A percentile compares a stretch with the other conserved stretches of the same genome.
Conservation (phyloP, 768 basidiomycete species). For the Boletus vinaceobasis region DNA sequence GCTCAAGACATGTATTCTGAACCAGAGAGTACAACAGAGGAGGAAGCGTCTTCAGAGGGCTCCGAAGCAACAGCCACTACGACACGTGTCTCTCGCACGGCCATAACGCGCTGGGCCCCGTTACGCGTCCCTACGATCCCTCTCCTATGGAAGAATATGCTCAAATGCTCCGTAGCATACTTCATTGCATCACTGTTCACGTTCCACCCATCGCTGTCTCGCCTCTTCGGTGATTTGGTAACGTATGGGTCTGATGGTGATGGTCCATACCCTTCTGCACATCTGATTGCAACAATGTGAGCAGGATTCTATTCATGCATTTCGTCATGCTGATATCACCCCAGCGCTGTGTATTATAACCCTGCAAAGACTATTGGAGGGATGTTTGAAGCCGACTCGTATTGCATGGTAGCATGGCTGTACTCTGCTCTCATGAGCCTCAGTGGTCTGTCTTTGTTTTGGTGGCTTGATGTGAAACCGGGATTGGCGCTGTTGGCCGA, state of each 20-base stretch:
- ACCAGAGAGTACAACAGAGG: background rate
- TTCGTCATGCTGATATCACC: conserved; percentile 1
- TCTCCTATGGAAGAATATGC: conserved; percentile 61
- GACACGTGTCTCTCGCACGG: conserved; percentile 10
- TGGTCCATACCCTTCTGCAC: conserved; percentile 73
- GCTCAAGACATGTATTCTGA: background rate
- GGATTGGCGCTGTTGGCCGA: conserved; percentile 78
- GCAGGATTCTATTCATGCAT: background rate
- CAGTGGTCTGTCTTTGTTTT: conserved; percentile 72
- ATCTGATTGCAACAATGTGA: conserved; percentile 91
- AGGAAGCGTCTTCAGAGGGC: conserved; percentile 12
- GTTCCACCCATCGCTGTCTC: conserved; percentile 72
- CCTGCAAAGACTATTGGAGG: conserved; percentile 91
- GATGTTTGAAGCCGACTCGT: conserved; percentile 89
- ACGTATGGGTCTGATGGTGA: conserved; percentile 44
- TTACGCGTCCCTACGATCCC: conserved; percentile 39
- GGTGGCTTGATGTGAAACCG: conserved; percentile 68
- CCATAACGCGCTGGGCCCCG: conserved; percentile 6
- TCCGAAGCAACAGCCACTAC: conserved; percentile 11
- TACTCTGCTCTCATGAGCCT: conserved; percentile 74
- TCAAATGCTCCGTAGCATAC: conserved; percentile 93
- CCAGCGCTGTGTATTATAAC: conserved; percentile 81
- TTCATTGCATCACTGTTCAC: conserved; percentile 91
- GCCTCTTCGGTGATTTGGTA: conserved; percentile 59
- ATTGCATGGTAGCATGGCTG: conserved; percentile 65